Evolutionary conservation across 1,284 basidiomycete species (phyloP), one percentile per base, ranked within the genome.

Genomic region (Butyriboletus appendiculatus): DNA sequence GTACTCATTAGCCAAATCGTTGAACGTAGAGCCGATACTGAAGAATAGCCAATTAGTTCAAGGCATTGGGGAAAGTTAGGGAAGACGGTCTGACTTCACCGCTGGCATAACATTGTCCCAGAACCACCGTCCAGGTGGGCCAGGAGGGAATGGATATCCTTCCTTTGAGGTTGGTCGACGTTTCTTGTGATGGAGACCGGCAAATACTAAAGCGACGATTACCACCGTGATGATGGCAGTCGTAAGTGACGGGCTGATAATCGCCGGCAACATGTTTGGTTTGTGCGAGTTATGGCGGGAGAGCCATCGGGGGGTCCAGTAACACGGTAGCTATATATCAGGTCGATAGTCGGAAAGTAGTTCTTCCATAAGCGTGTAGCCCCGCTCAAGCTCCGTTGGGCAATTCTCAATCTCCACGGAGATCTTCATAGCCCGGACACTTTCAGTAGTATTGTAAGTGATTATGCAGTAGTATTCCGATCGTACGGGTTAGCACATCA

Each of bases 1-100:
- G 45, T 75, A 77, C 38, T 63, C 32, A 2, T 60, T 43, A 0
- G 66, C 60, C 72, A 68, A 70, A 10, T 66, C 60, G 6, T 58
- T 30, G 20, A 70, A 53, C 3, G 62, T 61, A 11, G 50, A 33
- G 18, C 57, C 45, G 32, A 67, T 54, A 11, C 67, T 68, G 37
- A 34, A 30, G 4, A 47, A 3, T 0, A 35, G 7, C 1, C 5
- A 18, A n/a, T 54, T 0, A 44, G 15, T 26, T 41, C 16, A 32
- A 35, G 9, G 1, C 6, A 4, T 15, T 5, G 32, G 14, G 2
- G 22, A 26, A 24, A 28, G 16, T 11, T 18, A 10, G 15, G 16
- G 0, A 26, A 16, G 22, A 33, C 7, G 4, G 38, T 15, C 59
- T 57, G 7, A 70, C 67, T 70, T 60, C 1, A 12, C 20, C 1